These are phyloP conservation scores for Capsella rubella DNA, from an alignment of 441 rosid genomes.

Conservation along the genomic window DNA sequence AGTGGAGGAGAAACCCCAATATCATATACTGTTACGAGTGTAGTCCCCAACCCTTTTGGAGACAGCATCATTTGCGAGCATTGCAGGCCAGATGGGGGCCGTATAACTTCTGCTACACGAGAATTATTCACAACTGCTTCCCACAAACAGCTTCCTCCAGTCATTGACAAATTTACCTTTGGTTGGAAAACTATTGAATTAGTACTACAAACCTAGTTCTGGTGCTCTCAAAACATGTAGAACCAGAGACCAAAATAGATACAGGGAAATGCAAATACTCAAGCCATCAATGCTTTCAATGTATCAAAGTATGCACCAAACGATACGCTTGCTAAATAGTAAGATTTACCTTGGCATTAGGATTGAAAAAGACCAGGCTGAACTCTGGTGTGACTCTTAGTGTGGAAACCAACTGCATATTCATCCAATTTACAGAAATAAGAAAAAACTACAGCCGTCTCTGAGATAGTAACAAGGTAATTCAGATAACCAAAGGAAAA, in stretches of 20 bases:
- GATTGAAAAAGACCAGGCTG: slow-evolving; percentile 78
- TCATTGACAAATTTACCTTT: slow-evolving; percentile 85
- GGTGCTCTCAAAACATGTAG: slow-evolving; percentile 19
- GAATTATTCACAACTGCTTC: slow-evolving; percentile 87
- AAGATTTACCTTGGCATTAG: slow-evolving; percentile 79
- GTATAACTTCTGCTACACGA: slow-evolving; percentile 79
- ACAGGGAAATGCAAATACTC: slow-evolving; percentile 12
- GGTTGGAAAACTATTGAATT: slow-evolving; percentile 30
- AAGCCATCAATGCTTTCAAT: slow-evolving; percentile 15
- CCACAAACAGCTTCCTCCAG: slow-evolving; percentile 95
- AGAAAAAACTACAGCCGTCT: slow-evolving; percentile 25
- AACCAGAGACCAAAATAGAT: slow-evolving; percentile 10
- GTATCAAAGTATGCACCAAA: slow-evolving; percentile 14
- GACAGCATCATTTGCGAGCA: slow-evolving; percentile 78
- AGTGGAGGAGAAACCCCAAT: slow-evolving; percentile 83
- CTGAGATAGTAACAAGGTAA: slow-evolving; percentile 10
- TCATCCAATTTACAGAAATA: slow-evolving; percentile 38
- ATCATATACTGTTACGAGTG: slow-evolving; percentile 78
- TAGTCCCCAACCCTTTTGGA: slow-evolving; percentile 89
- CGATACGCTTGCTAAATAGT: neutral
- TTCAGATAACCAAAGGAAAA: slow-evolving; percentile 2
- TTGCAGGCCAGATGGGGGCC: slow-evolving; percentile 71
- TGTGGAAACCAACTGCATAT: slow-evolving; percentile 91
- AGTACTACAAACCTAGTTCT: slow-evolving; percentile 20
- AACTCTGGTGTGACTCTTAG: slow-evolving; percentile 82